Percentiles rank a stretch among this genome's conserved stretches.
phyloP scores from a whole-genome alignment of 2,329 filamentous ascomycete genomes.

The Microdochium bolleyi region DNA sequence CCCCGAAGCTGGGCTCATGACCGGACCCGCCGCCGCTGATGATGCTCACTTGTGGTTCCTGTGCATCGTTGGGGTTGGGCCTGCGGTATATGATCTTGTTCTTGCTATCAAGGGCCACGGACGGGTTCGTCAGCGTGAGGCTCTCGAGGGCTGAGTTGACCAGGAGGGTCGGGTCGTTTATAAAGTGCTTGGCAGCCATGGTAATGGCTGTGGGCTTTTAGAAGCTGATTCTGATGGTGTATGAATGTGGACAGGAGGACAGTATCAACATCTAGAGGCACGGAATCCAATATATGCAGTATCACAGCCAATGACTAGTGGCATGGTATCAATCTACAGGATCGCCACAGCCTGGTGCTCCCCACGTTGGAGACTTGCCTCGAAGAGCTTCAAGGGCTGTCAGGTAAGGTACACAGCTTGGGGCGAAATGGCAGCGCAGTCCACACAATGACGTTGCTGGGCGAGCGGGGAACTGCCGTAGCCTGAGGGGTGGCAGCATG shows the following conservation, averaged over 20 bases:
- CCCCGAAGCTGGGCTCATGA: conserved; percentile 82
- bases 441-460: neutral
- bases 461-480: neutral
- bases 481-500: neutral
- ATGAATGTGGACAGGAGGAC: neutral
- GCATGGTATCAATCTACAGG: too few relatives aligned
- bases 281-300: too few relatives aligned
- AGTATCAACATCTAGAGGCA: neutral
- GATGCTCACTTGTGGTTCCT: conserved; percentile 63
- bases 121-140: conserved; percentile 77
- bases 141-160: conserved; percentile 70
- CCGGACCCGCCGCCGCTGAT: conserved; percentile 85
- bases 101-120: conserved; percentile 64
- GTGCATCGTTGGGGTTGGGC: conserved; percentile 31
- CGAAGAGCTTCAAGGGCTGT: too few relatives aligned
- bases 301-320: too few relatives aligned
- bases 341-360: too few relatives aligned
- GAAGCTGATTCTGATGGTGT: neutral
- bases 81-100: conserved; percentile 82
- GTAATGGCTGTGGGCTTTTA: neutral
- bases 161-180: conserved; percentile 73
- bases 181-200: conserved; percentile 72
- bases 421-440: neutral
- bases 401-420: too few relatives aligned
- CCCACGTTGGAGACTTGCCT: too few relatives aligned